Evolutionary conservation across 192 early-diverging fungal species (phyloP).

Genomic region (Backusella tuberculispora): DNA sequence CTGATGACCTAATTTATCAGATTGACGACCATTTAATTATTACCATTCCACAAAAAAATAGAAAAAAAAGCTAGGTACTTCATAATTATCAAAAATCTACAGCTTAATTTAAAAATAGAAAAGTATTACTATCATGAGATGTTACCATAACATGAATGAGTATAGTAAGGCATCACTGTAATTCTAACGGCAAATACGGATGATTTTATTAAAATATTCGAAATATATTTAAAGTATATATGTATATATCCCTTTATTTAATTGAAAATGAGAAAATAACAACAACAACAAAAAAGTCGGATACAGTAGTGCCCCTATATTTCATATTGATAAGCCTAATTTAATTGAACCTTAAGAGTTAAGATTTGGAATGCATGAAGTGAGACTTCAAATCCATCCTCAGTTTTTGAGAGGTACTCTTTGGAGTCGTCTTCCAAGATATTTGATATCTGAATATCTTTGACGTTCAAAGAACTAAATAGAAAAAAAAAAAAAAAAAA

Average conservation of each 20-base stretch:
- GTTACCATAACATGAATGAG: no score
- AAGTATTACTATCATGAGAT: no score
- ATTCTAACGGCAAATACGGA: no score
- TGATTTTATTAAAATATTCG: no score
- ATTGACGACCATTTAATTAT: no score
- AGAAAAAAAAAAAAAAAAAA: conserved; percentile 12
- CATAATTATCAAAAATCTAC: no score
- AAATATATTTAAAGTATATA: neutral
- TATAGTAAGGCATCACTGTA: no score
- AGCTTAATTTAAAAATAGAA: no score
- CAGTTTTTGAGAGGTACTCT: conserved; percentile 35
- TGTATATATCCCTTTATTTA: neutral
- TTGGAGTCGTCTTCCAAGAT: conserved; percentile 74
- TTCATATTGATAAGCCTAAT: neutral
- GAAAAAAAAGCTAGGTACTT: no score
- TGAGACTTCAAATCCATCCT: conserved; percentile 44
- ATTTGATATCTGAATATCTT: conserved; percentile 65
- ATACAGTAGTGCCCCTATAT: neutral
- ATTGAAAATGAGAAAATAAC: neutral
- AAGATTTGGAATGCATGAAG: conserved; percentile 72
- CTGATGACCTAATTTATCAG: no score
- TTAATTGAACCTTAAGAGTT: conserved; percentile 51
- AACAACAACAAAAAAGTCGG: neutral
- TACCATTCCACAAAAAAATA: no score
- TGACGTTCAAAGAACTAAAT: conserved; percentile 53